Evolutionary conservation across 805 yeast species (phyloP).

Genomic region (Isabelozyma heimii): DNA sequence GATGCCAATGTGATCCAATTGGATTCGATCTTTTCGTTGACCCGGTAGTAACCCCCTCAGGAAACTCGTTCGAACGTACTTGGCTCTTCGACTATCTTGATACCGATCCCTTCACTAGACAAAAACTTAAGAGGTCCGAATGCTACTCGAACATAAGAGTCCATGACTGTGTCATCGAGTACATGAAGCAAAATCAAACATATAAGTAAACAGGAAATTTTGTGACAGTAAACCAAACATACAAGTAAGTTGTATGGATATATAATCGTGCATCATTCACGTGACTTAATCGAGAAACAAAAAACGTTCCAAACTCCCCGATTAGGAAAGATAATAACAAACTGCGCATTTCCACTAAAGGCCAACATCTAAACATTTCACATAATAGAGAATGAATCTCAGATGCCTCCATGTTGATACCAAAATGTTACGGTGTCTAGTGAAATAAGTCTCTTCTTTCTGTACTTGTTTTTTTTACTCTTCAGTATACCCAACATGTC

Average conservation of each 20-base stretch:
- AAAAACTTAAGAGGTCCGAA: constrained; percentile 2
- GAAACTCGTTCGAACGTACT: constrained; percentile 40
- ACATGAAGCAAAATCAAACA: neutral
- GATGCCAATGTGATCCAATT: constrained; percentile 39
- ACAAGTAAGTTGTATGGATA: too few species aligned
- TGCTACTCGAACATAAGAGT: constrained; percentile 7
- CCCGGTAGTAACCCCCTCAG: constrained; percentile 45
- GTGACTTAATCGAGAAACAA: neutral
- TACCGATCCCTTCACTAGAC: constrained; percentile 37
- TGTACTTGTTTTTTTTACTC: neutral
- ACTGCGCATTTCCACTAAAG: neutral
- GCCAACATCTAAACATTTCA: neutral
- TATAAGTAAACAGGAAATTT: too few species aligned
- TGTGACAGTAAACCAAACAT: too few species aligned
- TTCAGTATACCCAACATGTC: constrained; percentile 15
- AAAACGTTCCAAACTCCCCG: constrained; percentile 10
- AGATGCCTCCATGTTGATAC: constrained; percentile 2
- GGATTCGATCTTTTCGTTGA: constrained; percentile 38
- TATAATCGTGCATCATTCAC: neutral
- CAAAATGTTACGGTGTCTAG: neutral
- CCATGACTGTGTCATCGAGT: constrained; percentile 10
- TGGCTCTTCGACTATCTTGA: constrained; percentile 30
- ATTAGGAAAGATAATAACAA: constrained; percentile 15
- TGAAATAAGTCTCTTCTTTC: neutral
- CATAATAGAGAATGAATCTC: constrained; percentile 3